These are phyloP conservation scores for Orbilia blumenaviensis DNA, from an alignment of 2,329 filamentous ascomycete species.

Conservation along the genomic window DNA sequence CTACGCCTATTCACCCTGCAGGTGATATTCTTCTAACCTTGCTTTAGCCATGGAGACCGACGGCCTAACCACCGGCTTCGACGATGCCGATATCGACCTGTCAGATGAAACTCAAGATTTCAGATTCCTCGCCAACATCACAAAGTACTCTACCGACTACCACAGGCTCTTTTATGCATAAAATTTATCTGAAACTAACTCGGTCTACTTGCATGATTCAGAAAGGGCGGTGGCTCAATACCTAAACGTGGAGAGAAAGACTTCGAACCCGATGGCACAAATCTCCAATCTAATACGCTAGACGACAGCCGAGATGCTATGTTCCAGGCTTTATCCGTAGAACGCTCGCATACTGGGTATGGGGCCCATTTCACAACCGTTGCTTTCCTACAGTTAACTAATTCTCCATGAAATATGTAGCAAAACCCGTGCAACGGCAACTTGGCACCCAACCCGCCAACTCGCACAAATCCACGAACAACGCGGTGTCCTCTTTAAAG, in stretches of 20 bases:
- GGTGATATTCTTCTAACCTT: not conserved
- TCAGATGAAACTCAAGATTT: conserved; percentile 89
- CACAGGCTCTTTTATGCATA: conserved; percentile 52
- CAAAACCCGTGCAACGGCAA: conserved; percentile 58
- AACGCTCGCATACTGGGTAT: conserved; percentile 54
- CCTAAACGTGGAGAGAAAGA: conserved; percentile 96
- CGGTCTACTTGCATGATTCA: not conserved
- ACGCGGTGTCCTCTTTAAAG: conserved; percentile 76
- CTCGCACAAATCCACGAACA: conserved; percentile 76
- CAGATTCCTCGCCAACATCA: conserved; percentile 72
- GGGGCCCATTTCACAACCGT: not conserved
- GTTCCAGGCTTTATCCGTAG: conserved; percentile 77
- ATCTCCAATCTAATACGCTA: conserved; percentile 78
- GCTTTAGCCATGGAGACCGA: conserved; percentile 38
- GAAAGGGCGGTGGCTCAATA: conserved; percentile 63
- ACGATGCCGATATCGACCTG: conserved; percentile 67
- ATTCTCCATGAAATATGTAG: conserved; percentile 14
- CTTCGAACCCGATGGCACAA: conserved; percentile 91
- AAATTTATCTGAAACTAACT: conserved; percentile 10
- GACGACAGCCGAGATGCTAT: conserved; percentile 85
- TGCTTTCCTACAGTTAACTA: not conserved
- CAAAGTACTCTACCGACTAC: conserved; percentile 61
- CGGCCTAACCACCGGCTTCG: conserved; percentile 56
- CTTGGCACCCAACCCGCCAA: conserved; percentile 64
- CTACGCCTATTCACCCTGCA: not conserved